Evolutionary conservation across 2,329 filamentous ascomycete genomes (phyloP), one percentile per base, ranked within the genome.

Genomic region (Neofusicoccum ribis): DNA sequence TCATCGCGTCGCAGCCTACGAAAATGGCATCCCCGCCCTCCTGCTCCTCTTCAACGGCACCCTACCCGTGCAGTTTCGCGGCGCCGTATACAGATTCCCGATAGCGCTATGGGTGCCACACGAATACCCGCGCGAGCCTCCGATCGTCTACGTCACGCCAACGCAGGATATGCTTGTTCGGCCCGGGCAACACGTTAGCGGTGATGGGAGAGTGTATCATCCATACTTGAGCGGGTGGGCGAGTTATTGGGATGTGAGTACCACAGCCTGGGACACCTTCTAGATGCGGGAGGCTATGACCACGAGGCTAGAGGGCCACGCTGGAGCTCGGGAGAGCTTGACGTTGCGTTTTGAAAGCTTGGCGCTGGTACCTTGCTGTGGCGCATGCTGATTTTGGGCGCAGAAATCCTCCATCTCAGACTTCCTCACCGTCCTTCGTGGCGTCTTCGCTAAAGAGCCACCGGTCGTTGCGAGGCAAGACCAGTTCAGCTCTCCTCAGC

Each of bases 61-160:
- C 3, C 80, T 99, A 43, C 93, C 95, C n/a, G 93, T 96, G 66
- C 83, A 86, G 70, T 99, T 98, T 80, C 89, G 94, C 72, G 94
- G 93, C 73, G 89, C 88, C 34, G 91, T 89, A 4, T 99, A 98
- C 79, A 87, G 92, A 69, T 98, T 98, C 72, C 95, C 95, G 23
- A 83, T 99, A 69, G 91, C 91, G 68, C 79, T 98, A 85, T 98
- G 95, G 94, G 84, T 98, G 50, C 95, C 95, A 3, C 92, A 96
- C 74, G 86, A 88, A 63, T 99, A 98, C 76, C 95, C 95, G 1
- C 85, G 87, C 68, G 92, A 96, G 72, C 85, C 92, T 0, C 95
- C 95, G 1, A 85, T 98, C 52, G 87, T 90, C 66, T 98, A 97
- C 77, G 92, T 98, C 47, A 93, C 89, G 6, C 93, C 95, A 2